Conservation (phyloP, 2,329 filamentous ascomycete species). For the Tricladium varicosporioides region DNA sequence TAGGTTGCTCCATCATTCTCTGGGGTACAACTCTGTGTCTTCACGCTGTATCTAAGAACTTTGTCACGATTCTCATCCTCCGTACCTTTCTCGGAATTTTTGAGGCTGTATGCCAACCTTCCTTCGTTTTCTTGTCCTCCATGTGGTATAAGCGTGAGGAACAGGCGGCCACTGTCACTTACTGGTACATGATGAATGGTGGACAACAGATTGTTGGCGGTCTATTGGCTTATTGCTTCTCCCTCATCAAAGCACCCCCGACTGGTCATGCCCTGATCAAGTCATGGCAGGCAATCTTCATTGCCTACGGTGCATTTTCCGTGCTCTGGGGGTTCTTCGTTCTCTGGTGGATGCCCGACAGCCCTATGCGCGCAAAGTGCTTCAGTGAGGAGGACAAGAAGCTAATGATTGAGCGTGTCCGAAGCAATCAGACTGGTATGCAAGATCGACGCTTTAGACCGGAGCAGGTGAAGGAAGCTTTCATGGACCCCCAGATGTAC, state of each 20-base stretch:
- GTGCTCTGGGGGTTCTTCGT: constrained; percentile 41
- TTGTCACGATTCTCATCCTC: constrained; percentile 57
- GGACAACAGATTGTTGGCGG: constrained; percentile 66
- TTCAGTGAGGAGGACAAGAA: constrained; percentile 24
- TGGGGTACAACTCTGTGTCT: constrained; percentile 59
- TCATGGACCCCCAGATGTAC: constrained; percentile 63
- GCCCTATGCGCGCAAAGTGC: constrained; percentile 23
- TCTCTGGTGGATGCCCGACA: constrained; percentile 31
- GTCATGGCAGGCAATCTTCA: constrained; percentile 60
- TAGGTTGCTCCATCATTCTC: constrained; percentile 35
- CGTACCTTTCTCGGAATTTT: constrained; percentile 67
- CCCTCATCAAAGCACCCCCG: constrained; percentile 43
- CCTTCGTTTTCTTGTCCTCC: constrained; percentile 63
- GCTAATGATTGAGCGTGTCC: constrained; percentile 48
- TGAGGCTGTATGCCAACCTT: constrained; percentile 65
- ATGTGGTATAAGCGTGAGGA: constrained; percentile 74
- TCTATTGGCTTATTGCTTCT: constrained; percentile 60
- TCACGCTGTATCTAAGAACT: constrained; percentile 61
- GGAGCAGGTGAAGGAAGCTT: constrained; percentile 49
- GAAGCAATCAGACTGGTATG: constrained; percentile 56
- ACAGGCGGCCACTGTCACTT: constrained; percentile 61
- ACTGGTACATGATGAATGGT: constrained; percentile 71
- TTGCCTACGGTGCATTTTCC: constrained; percentile 45
- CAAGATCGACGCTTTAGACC: constrained; percentile 49
- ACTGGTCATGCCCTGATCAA: constrained; percentile 39